phyloP scores from a whole-genome alignment of 108 stramenopile genomes.

The Cyclotella baltica region DNA sequence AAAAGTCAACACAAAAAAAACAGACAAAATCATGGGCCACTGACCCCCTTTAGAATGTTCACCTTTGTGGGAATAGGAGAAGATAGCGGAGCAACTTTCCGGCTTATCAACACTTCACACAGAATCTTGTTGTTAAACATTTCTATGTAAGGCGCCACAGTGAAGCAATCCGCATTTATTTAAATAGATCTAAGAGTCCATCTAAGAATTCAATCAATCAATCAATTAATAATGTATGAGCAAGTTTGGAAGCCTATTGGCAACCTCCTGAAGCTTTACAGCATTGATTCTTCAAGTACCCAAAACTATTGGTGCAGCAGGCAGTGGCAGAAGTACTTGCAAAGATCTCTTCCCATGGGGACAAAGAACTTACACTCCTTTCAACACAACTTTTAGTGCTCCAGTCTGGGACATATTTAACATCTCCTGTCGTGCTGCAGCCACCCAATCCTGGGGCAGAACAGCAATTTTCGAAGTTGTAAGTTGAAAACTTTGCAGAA shows the following conservation, averaged over 20 bases:
- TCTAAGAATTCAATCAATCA: too few relatives aligned
- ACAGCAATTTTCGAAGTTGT: slow-evolving; percentile 8
- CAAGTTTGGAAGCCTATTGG: not conserved
- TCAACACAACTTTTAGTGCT: not conserved
- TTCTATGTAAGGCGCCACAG: too few relatives aligned
- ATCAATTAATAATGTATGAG: too few relatives aligned
- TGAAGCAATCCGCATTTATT: too few relatives aligned
- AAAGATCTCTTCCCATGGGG: not conserved
- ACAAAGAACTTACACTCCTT: not conserved
- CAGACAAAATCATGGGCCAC: too few relatives aligned
- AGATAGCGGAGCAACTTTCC: too few relatives aligned
- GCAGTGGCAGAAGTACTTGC: not conserved
- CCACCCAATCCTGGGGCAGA: slow-evolving; percentile 11
- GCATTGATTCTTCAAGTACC: not conserved
- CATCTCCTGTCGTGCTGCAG: not conserved
- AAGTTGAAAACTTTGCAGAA: slow-evolving; percentile 6
- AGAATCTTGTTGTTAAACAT: too few relatives aligned
- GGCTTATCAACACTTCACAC: too few relatives aligned
- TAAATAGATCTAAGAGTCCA: too few relatives aligned
- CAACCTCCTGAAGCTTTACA: not conserved
- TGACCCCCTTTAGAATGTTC: too few relatives aligned
- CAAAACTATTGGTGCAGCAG: not conserved
- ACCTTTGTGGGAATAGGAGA: too few relatives aligned
- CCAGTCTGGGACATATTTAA: slow-evolving; percentile 15
- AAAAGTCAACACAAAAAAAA: too few relatives aligned